Base-by-base conservation (phyloP, 176 grass and related monocot genomes). In the Chrysopogon serrulatus region DNA sequence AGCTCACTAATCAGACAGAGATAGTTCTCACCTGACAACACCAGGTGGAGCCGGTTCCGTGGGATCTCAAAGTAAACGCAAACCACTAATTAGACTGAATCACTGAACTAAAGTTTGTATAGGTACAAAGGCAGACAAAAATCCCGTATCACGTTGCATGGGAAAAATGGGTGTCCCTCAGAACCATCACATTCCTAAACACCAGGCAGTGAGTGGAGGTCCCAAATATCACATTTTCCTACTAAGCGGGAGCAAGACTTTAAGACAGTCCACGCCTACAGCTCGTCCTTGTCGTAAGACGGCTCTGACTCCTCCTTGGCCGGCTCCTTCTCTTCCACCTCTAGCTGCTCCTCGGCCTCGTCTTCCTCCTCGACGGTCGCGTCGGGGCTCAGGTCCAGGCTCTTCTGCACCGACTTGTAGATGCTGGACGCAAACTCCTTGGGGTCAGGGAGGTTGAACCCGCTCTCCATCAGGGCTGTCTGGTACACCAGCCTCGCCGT, bases 401-500 rank as follows among this genome's bases (percentile, higher is more conserved):
- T 93, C 90, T 93, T 98, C 74, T 98, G 93, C 83, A 98, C 96
- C 8, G 96, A 98, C 77, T 60, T 90, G 89, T 98, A 98, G 68
- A 98, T 95, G 91, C 96, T 95, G 2, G 88, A 93, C 0, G 93
- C 93, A 2, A 98, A 98, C 41, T 87, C 93, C 89, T 98, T 98
- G 6, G 96, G 96, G 56, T 98, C 93, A 0, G 80, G 85, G 23
- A 95, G 86, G 68, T 71, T 88, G 68, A 98, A 98, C 23, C 93
- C 93, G 5, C 96, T 98, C 91, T 98, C 96, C 96, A 98, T 95
- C 11, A 98, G 89, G 1, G 96, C 96, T 0, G 93, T 98, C 78
- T 95, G 96, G 85, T 95, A 98, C 44, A 98, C 77, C 17, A 98
- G 96, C 53, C 83, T 67, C 23, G 93, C 93, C 19, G 96, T 98